Evolutionary conservation across 2,329 filamentous ascomycete genomes (phyloP).

Genomic region (Xylariaceae sp.): DNA sequence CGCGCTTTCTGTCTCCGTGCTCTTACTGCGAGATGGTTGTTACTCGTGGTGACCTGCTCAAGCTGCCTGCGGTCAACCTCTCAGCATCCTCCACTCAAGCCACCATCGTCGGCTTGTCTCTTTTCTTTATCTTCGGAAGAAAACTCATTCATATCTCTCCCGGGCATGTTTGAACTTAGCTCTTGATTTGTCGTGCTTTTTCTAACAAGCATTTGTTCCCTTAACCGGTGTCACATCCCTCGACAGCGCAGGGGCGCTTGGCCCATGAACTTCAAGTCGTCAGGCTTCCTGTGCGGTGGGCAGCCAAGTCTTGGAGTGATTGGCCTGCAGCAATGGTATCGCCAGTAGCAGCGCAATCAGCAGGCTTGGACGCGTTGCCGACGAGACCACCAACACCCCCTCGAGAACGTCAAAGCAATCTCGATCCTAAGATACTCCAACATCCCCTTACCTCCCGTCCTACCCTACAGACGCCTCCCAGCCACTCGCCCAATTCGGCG

Average conservation of each 20-base stretch:
- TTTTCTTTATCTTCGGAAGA: not conserved
- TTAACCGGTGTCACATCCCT: not conserved
- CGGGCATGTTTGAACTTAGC: not conserved
- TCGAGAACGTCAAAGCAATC: constrained; percentile 44
- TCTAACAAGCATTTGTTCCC: not conserved
- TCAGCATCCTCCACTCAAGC: not conserved
- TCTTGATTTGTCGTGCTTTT: not conserved
- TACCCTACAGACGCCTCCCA: constrained; percentile 49
- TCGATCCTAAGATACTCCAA: constrained; percentile 34
- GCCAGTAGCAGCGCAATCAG: constrained; percentile 32
- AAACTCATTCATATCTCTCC: not conserved
- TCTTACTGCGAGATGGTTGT: not conserved
- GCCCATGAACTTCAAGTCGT: constrained; percentile 20
- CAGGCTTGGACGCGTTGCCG: constrained; percentile 47
- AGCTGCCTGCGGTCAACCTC: not conserved
- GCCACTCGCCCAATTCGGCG: constrained; percentile 40
- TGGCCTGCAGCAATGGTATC: constrained; percentile 37
- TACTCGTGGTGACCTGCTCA: not conserved
- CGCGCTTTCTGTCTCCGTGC: constrained; percentile 10
- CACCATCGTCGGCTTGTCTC: not conserved
- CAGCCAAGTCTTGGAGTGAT: constrained; percentile 22
- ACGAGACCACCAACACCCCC: constrained; percentile 63
- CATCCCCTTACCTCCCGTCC: constrained; percentile 36
- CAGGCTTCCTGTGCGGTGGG: constrained; percentile 21
- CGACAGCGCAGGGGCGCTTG: constrained; percentile 7